phyloP scores from a whole-genome alignment of 225 moss, liverwort and hornwort genomes.

The Pseudoscleropodium purum region DNA sequence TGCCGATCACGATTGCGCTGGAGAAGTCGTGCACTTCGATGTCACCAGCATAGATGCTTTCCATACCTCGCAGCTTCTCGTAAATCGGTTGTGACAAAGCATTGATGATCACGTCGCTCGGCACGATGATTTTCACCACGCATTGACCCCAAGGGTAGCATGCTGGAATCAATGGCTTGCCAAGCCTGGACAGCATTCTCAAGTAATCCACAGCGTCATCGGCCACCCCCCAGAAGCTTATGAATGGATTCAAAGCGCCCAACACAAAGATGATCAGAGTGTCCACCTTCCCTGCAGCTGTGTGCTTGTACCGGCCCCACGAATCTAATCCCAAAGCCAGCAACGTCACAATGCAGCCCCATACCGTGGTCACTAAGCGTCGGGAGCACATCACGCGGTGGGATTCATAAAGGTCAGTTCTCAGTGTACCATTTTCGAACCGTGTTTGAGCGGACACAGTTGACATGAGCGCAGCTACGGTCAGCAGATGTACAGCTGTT shows the following conservation, averaged over 20 bases:
- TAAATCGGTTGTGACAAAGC: constrained; percentile 9
- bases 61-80: constrained; percentile 7
- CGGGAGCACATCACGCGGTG: constrained; percentile 1
- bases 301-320: constrained; percentile 35
- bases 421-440: not conserved
- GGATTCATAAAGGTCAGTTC: not conserved
- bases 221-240: constrained; percentile 33
- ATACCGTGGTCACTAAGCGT: constrained; percentile 16
- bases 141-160: constrained; percentile 27
- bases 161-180: constrained; percentile 11
- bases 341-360: constrained; percentile 30
- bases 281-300: constrained; percentile 14
- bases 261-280: constrained; percentile 25
- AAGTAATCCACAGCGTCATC: constrained; percentile 31
- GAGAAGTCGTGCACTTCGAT: constrained; percentile 21
- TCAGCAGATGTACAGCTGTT: not conserved
- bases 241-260: constrained; percentile 31
- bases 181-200: constrained; percentile 16
- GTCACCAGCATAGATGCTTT: constrained; percentile 14
- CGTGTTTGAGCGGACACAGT: not conserved
- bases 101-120: constrained; percentile 34
- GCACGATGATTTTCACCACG: constrained; percentile 25
- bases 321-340: constrained; percentile 30
- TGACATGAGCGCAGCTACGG: not conserved
- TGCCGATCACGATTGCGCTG: constrained; percentile 19